Evolutionary conservation across 2,329 filamentous ascomycete species (phyloP), one percentile per base, ranked within the genome.

Genomic region (Ophiostoma sp.): DNA sequence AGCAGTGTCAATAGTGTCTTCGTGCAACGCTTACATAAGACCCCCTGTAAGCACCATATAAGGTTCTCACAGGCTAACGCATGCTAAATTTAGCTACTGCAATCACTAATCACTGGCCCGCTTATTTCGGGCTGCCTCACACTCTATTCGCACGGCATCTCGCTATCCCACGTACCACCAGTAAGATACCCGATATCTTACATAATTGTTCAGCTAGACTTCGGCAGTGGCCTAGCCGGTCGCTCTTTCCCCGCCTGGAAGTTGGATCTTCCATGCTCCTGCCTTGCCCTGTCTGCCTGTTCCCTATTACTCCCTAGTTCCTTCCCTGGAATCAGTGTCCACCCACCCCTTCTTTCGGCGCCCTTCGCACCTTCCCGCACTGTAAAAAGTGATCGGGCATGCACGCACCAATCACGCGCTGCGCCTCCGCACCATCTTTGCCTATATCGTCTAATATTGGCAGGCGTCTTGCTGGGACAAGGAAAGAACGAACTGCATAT

Each of bases 391-490:
- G 38, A 18, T 16, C 12, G 27, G 12, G 12, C 55, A 9, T 16
- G 12, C 27, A 11, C 7, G 18, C 18, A 42, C 60, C 60, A 63
- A 63, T 63, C 60, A 63, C 7, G 40, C 40, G 42, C 42, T 64
- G 62, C 40, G 40, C 16, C 41, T 64, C 62, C n/a, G 62, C 62
- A 64, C 62, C 62, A 45, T 38, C 60, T 60, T 27, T 38, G 18
- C 27, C 36, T 41, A 8, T n/a, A 40, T 62, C 27, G 14, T 41
- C 16, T 16, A 62, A 41, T 41, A 7, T 62, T 63, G 40, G 58
- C 36, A 62, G 14, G 14, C 36, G 36, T n/a, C 55, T 38, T 38
- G 6, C 4, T 11, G 40, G 16, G 58, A 40, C 58, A n/a, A 27
- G 58, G 58, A 41, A 62, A 41, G 36, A 36, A 62, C 58, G 60